Conservation (phyloP, 2,329 filamentous ascomycete genomes). For the Ophiocordyceps sinensis region DNA sequence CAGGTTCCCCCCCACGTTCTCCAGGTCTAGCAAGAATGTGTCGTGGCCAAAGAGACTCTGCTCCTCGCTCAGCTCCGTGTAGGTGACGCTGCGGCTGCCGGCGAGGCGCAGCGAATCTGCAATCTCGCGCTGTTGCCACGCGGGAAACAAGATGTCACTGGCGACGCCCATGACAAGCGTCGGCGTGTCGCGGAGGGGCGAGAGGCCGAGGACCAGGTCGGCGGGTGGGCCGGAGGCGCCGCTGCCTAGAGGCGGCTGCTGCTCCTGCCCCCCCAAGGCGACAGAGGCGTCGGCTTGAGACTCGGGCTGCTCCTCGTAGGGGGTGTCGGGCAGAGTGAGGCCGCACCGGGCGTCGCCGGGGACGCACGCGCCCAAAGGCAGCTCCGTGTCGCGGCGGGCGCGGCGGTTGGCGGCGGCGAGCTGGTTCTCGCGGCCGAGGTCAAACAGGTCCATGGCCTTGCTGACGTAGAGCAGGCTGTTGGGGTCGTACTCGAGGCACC, state of each 20-base stretch:
- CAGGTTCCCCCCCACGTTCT: constrained; percentile 79
- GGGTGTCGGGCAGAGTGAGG: constrained; percentile 65
- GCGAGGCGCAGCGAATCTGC: constrained; percentile 64
- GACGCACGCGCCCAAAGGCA: constrained; percentile 40
- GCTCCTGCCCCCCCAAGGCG: constrained; percentile 7
- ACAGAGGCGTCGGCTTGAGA: constrained; percentile 22
- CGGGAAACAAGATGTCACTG: constrained; percentile 91
- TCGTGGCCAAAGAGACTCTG: constrained; percentile 93
- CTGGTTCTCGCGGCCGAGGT: constrained; percentile 64
- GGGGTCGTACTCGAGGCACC: constrained; percentile 89
- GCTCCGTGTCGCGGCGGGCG: constrained; percentile 40
- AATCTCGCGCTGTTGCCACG: constrained; percentile 95
- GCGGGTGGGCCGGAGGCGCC: constrained; percentile 46
- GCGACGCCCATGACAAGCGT: constrained; percentile 86
- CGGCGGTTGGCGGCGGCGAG: constrained; percentile 46
- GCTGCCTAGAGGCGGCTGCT: neutral
- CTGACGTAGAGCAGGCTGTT: constrained; percentile 94
- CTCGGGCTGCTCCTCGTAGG: constrained; percentile 71
- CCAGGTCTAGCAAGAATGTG: constrained; percentile 82
- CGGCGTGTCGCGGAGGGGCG: constrained; percentile 57
- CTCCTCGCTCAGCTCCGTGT: constrained; percentile 88
- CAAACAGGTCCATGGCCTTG: constrained; percentile 98
- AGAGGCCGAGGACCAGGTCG: constrained; percentile 67
- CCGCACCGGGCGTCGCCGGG: constrained; percentile 40
- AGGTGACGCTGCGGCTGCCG: constrained; percentile 70